Evolutionary conservation across 352 stramenopile species (phyloP).

Genomic region (Phytophthora pini): DNA sequence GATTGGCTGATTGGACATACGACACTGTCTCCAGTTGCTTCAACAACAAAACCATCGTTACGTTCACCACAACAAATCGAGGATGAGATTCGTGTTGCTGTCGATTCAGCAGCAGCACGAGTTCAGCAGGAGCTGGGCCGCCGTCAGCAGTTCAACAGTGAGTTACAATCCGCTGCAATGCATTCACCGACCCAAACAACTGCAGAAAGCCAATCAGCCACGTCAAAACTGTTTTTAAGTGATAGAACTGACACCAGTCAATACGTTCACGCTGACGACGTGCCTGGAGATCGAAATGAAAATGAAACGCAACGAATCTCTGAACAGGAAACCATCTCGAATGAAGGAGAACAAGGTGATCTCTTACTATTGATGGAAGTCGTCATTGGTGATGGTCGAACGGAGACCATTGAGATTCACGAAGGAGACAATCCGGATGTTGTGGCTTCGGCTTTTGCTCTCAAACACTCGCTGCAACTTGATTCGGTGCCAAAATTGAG

Average conservation of each 20-base stretch:
- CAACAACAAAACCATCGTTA: constrained; percentile 23
- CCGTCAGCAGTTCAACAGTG: constrained; percentile 50
- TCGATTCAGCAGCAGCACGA: constrained; percentile 54
- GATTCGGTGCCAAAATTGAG: constrained; percentile 63
- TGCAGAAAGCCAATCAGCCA: constrained; percentile 7
- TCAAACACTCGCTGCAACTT: constrained; percentile 49
- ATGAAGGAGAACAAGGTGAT: constrained; percentile 29
- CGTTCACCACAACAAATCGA: constrained; percentile 60
- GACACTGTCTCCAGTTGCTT: constrained; percentile 21
- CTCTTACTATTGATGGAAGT: constrained; percentile 82
- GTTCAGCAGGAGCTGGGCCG: constrained; percentile 48
- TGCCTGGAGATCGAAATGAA: background rate
- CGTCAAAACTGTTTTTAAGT: constrained; percentile 16
- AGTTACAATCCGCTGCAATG: constrained; percentile 30
- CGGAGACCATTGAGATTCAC: constrained; percentile 76
- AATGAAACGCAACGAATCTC: background rate
- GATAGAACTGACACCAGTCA: constrained; percentile 1
- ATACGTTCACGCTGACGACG: constrained; percentile 8
- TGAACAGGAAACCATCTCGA: background rate
- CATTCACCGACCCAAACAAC: constrained; percentile 3
- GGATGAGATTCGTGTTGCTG: constrained; percentile 60
- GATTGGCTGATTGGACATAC: constrained; percentile 29
- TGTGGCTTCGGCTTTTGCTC: constrained; percentile 60
- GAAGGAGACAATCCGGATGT: constrained; percentile 52
- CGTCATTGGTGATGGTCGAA: constrained; percentile 69